Evolutionary conservation across 2,329 filamentous ascomycete genomes (phyloP).

Genomic region (Calonectria leucothoes): DNA sequence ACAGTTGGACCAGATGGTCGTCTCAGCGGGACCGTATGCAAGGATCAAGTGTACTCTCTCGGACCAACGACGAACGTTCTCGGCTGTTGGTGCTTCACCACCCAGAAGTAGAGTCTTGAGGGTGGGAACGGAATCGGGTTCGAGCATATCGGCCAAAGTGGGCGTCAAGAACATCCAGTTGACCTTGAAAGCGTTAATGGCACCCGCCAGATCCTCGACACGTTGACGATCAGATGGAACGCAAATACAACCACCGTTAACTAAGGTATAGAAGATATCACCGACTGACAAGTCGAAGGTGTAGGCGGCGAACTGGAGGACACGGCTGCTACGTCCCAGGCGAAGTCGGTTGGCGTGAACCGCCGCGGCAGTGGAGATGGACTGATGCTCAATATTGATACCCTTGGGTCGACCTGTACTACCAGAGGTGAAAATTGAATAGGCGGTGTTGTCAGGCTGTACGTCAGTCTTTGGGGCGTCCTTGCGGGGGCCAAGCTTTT

Average conservation of each 20-base stretch:
- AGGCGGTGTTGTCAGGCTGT: background rate
- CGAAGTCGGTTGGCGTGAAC: background rate
- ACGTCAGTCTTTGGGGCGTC: background rate
- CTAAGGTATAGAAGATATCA: background rate
- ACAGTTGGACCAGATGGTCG: background rate
- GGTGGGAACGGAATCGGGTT: background rate
- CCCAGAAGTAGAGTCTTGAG: background rate
- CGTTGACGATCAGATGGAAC: background rate
- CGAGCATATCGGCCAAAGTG: background rate
- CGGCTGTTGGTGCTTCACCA: background rate
- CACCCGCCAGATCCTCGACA: background rate
- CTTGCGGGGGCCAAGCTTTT: background rate
- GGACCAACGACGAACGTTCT: background rate
- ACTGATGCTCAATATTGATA: conserved; percentile 1
- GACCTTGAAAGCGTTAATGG: background rate
- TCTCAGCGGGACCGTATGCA: background rate
- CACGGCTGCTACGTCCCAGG: background rate
- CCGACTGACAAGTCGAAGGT: background rate
- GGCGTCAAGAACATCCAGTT: conserved; percentile 5
- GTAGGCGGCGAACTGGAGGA: background rate
- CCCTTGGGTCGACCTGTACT: background rate
- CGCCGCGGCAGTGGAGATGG: background rate
- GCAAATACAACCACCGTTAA: background rate
- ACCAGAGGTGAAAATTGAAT: background rate
- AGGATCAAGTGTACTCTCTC: background rate